Evolutionary conservation across 148 eudicot species (phyloP).

Genomic region (Nyssa sinensis): DNA sequence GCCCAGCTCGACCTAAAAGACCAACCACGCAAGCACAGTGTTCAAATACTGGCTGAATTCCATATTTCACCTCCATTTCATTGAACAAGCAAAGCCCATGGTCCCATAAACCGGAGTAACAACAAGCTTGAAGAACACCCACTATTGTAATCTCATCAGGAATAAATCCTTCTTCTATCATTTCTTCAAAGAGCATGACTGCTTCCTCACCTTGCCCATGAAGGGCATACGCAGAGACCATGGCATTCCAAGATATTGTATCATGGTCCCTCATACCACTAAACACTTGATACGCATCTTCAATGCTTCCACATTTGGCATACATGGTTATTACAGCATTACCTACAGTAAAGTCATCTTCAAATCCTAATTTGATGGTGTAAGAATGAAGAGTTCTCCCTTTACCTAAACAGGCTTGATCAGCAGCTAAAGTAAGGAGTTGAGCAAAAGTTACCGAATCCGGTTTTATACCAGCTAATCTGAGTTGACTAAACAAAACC

Average conservation of each 20-base stretch:
- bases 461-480: conserved; percentile 3
- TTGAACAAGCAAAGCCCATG: conserved; percentile 17
- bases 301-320: conserved; percentile 14
- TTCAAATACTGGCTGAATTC: conserved; percentile 19
- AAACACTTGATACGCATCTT: conserved; percentile 11
- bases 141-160: conserved; percentile 19
- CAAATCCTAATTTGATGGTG: conserved; percentile 15
- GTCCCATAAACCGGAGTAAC: conserved; percentile 17
- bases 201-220: conserved; percentile 20
- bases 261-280: conserved; percentile 9
- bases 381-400: conserved; percentile 11
- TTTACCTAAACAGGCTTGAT: conserved; percentile 1
- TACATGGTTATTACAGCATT: conserved; percentile 19
- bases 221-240: conserved; percentile 17
- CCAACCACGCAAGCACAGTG: conserved; percentile 20
- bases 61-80: conserved; percentile 22
- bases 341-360: conserved; percentile 2
- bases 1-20: conserved; percentile 18
- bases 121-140: conserved; percentile 21
- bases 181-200: conserved; percentile 16
- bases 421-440: conserved; percentile 8
- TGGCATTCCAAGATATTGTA: conserved; percentile 19
- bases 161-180: conserved; percentile 11
- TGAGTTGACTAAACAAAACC: conserved; percentile 10
- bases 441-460: conserved; percentile 15